A percentile compares a stretch with the other conserved stretches of the same genome.
These are phyloP conservation scores for Gossypium davidsonii DNA, from an alignment of 441 rosid genomes.

Conservation along the genomic window DNA sequence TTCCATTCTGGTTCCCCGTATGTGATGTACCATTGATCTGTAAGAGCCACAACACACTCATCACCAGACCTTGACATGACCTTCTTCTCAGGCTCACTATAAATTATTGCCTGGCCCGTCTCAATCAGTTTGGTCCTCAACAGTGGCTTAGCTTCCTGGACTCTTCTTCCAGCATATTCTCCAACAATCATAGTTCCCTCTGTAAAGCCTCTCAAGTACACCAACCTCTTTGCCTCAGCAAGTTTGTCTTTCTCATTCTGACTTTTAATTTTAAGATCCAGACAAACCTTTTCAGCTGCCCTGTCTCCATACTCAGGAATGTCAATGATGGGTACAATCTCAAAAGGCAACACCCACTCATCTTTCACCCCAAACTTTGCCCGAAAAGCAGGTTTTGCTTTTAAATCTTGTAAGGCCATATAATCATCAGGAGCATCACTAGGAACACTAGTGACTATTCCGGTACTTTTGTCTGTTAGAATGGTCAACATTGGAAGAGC, in stretches of 20 bases:
- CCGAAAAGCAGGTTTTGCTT: conserved; percentile 69
- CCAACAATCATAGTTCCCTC: conserved; percentile 84
- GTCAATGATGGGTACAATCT: conserved; percentile 66
- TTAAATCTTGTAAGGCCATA: conserved; percentile 75
- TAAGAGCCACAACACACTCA: conserved; percentile 96
- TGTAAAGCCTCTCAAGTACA: conserved; percentile 77
- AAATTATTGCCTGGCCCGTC: conserved; percentile 65
- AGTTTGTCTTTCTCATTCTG: conserved; percentile 89
- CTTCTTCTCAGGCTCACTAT: conserved; percentile 89
- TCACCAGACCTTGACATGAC: conserved; percentile 95
- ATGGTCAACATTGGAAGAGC: conserved; percentile 90
- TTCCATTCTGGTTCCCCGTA: conserved; percentile 87
- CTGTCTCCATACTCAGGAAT: conserved; percentile 82
- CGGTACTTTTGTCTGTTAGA: conserved; percentile 86
- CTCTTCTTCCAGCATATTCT: conserved; percentile 62
- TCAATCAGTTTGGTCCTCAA: conserved; percentile 59
- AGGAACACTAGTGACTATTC: conserved; percentile 90
- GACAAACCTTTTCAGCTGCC: conserved; percentile 81
- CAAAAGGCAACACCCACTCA: conserved; percentile 81
- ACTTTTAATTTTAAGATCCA: conserved; percentile 72
- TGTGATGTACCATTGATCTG: conserved; percentile 92
- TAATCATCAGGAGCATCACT: conserved; percentile 94
- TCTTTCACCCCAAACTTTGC: conserved; percentile 74
- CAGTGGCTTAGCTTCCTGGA: conserved; percentile 76
- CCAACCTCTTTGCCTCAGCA: conserved; percentile 81